phyloP scores from a whole-genome alignment of 192 early-diverging fungal genomes.

The Coemansia sp. region DNA sequence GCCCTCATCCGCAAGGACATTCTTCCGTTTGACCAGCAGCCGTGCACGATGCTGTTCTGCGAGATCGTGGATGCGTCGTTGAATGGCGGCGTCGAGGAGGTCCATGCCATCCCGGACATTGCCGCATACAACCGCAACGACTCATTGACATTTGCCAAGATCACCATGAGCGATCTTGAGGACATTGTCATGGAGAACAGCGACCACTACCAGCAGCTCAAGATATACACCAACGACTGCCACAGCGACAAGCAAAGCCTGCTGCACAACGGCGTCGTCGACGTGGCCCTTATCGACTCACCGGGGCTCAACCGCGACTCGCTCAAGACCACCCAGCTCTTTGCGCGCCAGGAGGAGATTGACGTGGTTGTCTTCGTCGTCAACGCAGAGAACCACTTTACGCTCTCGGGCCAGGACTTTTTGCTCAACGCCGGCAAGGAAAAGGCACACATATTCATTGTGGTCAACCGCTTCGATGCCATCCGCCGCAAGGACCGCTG shows the following conservation, averaged over 20 bases:
- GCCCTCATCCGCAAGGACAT: constrained; percentile 87
- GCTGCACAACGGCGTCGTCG: constrained; percentile 93
- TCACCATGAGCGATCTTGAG: constrained; percentile 73
- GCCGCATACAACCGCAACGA: constrained; percentile 68
- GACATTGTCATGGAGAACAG: constrained; percentile 82
- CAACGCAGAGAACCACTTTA: constrained; percentile 99
- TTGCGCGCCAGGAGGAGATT: constrained; percentile 98
- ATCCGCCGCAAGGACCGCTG: constrained; percentile 95
- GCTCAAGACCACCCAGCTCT: constrained; percentile 94
- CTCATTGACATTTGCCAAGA: constrained; percentile 65
- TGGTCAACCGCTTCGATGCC: constrained; percentile 95
- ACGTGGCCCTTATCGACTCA: constrained; percentile 96
- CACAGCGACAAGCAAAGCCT: constrained; percentile 62
- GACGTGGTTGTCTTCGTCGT: constrained; percentile 99
- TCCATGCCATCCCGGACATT: constrained; percentile 82
- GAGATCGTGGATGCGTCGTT: constrained; percentile 93
- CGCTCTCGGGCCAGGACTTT: constrained; percentile 95
- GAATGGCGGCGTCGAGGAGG: constrained; percentile 87
- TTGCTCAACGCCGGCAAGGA: constrained; percentile 95
- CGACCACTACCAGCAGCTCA: constrained; percentile 79
- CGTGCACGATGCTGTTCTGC: constrained; percentile 93
- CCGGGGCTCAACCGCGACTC: constrained; percentile 98
- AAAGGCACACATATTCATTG: constrained; percentile 98
- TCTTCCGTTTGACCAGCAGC: constrained; percentile 95
- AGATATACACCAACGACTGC: constrained; percentile 75